Evolutionary conservation across 2,329 filamentous ascomycete genomes (phyloP).

Genomic region (Ophiostoma perfectum): DNA sequence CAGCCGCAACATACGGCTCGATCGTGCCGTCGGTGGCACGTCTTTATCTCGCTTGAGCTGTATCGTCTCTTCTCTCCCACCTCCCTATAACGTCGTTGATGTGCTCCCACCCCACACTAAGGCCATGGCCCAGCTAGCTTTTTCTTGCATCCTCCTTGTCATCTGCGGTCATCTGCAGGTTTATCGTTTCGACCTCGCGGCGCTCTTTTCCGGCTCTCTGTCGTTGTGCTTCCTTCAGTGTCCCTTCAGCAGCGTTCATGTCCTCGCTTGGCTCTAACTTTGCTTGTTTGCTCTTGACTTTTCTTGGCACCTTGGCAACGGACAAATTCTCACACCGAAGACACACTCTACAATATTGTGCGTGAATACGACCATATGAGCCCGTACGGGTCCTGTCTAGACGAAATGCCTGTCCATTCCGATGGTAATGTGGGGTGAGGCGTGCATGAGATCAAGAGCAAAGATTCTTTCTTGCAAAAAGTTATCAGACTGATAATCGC

Average conservation of each 20-base stretch:
- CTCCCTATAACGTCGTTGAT: slow-evolving; percentile 7
- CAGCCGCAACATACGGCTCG: neutral
- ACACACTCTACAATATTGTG: neutral
- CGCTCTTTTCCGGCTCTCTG: neutral
- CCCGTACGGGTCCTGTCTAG: neutral
- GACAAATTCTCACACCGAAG: slow-evolving; percentile 1
- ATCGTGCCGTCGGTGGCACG: neutral
- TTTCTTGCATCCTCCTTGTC: neutral
- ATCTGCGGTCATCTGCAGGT: neutral
- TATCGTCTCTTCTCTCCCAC: neutral
- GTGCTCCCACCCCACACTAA: neutral
- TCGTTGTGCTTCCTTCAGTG: neutral
- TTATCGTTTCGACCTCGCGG: neutral
- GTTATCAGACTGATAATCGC: slow-evolving; percentile 6
- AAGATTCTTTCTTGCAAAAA: neutral
- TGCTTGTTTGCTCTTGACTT: slow-evolving; percentile 16
- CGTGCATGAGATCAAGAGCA: neutral
- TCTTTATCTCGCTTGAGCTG: slow-evolving; percentile 4
- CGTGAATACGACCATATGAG: neutral
- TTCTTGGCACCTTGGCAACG: slow-evolving; percentile 14
- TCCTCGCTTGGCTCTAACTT: neutral
- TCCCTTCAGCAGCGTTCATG: neutral
- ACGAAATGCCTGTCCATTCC: neutral
- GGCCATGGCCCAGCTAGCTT: neutral
- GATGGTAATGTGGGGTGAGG: slow-evolving; percentile 10